Base-by-base conservation (phyloP, 768 basidiomycete genomes). In the Tylopilus rubrobrunneus region DNA sequence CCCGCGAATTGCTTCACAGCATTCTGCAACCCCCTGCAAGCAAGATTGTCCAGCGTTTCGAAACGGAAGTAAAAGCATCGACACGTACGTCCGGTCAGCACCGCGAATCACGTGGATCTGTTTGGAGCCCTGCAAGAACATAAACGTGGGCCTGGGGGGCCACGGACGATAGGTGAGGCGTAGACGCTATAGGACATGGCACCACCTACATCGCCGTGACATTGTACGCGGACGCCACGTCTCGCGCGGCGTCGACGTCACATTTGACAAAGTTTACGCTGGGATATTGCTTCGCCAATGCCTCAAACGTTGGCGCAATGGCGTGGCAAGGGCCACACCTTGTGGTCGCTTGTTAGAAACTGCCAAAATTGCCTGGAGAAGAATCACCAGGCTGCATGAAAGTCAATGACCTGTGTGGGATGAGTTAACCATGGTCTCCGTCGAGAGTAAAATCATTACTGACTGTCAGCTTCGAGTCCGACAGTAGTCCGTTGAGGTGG, bases 241-340 rank as follows among this genome's bases (percentile, higher is more conserved):
- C 90, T 58, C 61, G 69, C 19, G 83, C 84, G 46, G 78, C 79
- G 60, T 92, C 89, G 17, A 90, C 84, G 62, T 91, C 89, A 60
- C 85, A 87, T 66, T 93, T 93, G 63, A 92, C 66, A 72, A 94
- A 94, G 69, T 89, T 89, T 53, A 86, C 89, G 47, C 78, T 75
- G 23, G 72, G 73, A 65, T 87, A 84, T 61, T 88, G 73, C 61
- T 83, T 85, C 7, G 89, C 78, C 2, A 93, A 73, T 1, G 78
- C 72, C 60, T 91, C 89, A 56, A 79, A 92, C 0, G 76, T 71
- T 2, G 92, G 91, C 4, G 89, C 90, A 57, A 93, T 93, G 40
- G 78, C 77, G 68, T 89, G 88, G 66, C 90, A 93, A 34, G 91
- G 91, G 2, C 87, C 85, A 77, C 90, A 92, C 91, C 89, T 91